Percentiles rank a stretch among this genome's conserved stretches.
Evolutionary conservation across 352 stramenopile species (phyloP).

Genomic region (Hyaloperonospora arabidopsidis): DNA sequence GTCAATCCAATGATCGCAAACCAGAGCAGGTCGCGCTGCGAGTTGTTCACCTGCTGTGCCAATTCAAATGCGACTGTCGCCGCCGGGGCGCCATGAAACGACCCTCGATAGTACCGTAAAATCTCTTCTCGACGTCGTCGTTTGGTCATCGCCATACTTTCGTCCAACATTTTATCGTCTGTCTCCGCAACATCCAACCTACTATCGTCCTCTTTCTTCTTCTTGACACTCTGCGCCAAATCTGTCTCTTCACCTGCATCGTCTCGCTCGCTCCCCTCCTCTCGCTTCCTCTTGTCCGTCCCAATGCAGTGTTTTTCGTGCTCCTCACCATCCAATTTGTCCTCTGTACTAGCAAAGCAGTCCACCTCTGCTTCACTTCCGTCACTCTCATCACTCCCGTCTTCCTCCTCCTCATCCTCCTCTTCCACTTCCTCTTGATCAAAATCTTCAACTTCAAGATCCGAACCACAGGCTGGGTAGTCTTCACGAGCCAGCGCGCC

Average conservation of each 20-base stretch:
- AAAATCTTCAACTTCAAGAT: constrained; percentile 68
- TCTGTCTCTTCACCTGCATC: constrained; percentile 24
- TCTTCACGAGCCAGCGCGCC: constrained; percentile 58
- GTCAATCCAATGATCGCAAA: constrained; percentile 95
- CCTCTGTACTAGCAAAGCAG: constrained; percentile 45
- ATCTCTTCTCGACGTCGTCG: constrained; percentile 69
- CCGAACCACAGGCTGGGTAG: constrained; percentile 77
- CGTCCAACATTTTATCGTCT: constrained; percentile 14
- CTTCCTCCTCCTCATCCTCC: constrained; percentile 28
- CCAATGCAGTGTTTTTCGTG: constrained; percentile 22
- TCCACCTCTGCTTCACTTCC: constrained; percentile 26
- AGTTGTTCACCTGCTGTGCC: constrained; percentile 76
- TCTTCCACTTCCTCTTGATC: constrained; percentile 54
- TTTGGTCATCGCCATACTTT: constrained; percentile 37
- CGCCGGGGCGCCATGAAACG: constrained; percentile 72
- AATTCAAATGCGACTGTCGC: constrained; percentile 78
- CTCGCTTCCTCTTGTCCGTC: constrained; percentile 20
- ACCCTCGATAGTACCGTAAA: constrained; percentile 90
- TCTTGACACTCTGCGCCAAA: constrained; percentile 14
- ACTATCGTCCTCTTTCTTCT: constrained; percentile 16
- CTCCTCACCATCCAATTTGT: constrained; percentile 44
- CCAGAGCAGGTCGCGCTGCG: constrained; percentile 90
- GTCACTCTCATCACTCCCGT: constrained; percentile 9
- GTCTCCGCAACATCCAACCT: constrained; percentile 6
- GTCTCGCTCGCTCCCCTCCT: constrained; percentile 32